Conservation (phyloP, 2,329 filamentous ascomycete genomes). For the Microsporum canis region DNA sequence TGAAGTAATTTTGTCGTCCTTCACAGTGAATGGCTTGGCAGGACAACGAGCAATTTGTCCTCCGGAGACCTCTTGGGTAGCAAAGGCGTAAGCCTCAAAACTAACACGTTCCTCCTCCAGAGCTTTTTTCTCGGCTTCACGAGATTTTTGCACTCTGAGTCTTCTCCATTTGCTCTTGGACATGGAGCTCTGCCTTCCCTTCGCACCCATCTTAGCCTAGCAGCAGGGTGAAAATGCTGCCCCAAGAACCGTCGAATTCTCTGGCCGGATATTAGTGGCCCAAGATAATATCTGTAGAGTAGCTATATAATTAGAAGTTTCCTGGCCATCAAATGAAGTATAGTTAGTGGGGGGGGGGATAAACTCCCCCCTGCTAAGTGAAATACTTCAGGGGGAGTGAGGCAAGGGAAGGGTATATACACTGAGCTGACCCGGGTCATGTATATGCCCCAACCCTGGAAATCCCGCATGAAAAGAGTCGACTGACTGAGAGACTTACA, state of each 20-base stretch:
- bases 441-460: neutral
- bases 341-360: neutral
- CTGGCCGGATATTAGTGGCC: neutral
- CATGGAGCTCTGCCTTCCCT: neutral
- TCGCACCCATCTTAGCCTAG: neutral
- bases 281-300: neutral
- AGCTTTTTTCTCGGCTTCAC: neutral
- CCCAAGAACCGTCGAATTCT: neutral
- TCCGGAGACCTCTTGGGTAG: neutral
- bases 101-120: neutral
- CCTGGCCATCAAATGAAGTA: neutral
- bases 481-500: neutral
- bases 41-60: neutral
- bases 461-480: neutral
- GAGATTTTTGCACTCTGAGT: neutral
- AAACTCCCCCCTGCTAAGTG: neutral
- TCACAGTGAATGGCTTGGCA: neutral
- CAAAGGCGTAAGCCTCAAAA: neutral
- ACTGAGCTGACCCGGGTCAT: neutral
- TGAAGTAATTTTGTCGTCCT: neutral
- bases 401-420: neutral
- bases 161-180: neutral
- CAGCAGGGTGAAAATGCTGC: neutral
- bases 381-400: neutral
- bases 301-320: neutral